Evolutionary conservation across 139 green algal genomes (phyloP).

Genomic region (Dunaliella primolecta): DNA sequence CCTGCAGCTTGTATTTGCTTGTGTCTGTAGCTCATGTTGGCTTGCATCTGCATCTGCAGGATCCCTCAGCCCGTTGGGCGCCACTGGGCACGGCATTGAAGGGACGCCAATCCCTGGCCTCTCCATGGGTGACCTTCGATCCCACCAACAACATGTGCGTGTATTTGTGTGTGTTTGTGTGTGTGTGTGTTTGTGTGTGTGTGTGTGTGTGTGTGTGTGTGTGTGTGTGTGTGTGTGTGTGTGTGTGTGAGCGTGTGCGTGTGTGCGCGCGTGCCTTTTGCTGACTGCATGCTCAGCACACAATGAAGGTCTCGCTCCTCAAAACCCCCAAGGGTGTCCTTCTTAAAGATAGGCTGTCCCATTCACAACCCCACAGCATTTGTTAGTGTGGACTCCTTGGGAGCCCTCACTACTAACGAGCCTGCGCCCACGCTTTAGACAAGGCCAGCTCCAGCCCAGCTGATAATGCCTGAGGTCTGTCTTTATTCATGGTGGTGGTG

Average conservation of each 20-base stretch:
- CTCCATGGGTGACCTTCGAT: constrained; percentile 18
- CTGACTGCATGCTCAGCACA: neutral
- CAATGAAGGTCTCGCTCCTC: neutral
- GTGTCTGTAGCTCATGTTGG: too few relatives aligned
- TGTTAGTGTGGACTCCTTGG: neutral
- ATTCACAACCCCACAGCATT: neutral
- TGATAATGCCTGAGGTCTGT: too few relatives aligned
- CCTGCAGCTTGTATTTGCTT: too few relatives aligned
- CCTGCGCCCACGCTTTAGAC: too few relatives aligned
- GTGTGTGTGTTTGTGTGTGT: neutral
- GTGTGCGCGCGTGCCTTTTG: neutral
- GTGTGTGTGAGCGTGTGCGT: neutral
- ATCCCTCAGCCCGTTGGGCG: neutral
- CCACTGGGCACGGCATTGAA: constrained; percentile 7
- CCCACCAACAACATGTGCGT: neutral
- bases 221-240: neutral
- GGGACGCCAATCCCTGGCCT: neutral
- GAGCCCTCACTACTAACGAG: neutral
- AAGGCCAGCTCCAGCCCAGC: too few relatives aligned
- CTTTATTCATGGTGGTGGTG: too few relatives aligned
- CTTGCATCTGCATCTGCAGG: neutral
- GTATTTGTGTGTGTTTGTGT: neutral
- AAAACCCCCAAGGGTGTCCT: too few relatives aligned
- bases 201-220: neutral
- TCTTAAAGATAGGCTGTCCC: neutral